A percentile compares a stretch with the other conserved stretches of the same genome.
These are phyloP conservation scores for Acacia crassicarpa DNA, from an alignment of 306 rosid species.

Conservation along the genomic window DNA sequence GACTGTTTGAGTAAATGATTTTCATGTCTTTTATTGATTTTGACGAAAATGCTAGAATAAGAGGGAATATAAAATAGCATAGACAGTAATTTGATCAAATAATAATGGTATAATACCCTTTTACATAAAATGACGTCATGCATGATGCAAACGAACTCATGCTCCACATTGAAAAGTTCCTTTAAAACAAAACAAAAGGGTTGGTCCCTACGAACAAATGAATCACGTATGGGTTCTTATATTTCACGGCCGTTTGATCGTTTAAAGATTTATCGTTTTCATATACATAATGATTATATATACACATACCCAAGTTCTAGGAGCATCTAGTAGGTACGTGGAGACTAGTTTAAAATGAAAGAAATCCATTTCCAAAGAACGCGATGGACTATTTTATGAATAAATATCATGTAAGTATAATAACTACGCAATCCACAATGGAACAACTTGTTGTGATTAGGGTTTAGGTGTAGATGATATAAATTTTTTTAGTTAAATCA, in stretches of 20 bases:
- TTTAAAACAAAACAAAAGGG: neutral
- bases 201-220: neutral
- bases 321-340: conserved; percentile 24
- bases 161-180: conserved; percentile 3
- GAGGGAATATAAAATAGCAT: neutral
- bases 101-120: neutral
- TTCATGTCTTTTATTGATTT: too few species aligned
- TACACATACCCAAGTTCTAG: conserved; percentile 20
- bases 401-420: neutral
- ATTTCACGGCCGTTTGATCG: neutral
- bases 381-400: neutral
- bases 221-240: neutral
- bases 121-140: conserved; percentile 35
- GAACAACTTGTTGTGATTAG: neutral
- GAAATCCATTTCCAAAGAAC: neutral
- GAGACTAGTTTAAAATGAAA: conserved; percentile 16
- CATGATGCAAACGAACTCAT: conserved; percentile 43
- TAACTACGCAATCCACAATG: too few species aligned
- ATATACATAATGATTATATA: neutral
- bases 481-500: neutral
- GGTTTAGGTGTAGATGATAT: neutral
- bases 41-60: too few species aligned
- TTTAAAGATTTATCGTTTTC: neutral
- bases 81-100: neutral
- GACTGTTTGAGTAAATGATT: too few species aligned